phyloP scores from a whole-genome alignment of 176 grass and related monocot species.

The Oryza australiensis region DNA sequence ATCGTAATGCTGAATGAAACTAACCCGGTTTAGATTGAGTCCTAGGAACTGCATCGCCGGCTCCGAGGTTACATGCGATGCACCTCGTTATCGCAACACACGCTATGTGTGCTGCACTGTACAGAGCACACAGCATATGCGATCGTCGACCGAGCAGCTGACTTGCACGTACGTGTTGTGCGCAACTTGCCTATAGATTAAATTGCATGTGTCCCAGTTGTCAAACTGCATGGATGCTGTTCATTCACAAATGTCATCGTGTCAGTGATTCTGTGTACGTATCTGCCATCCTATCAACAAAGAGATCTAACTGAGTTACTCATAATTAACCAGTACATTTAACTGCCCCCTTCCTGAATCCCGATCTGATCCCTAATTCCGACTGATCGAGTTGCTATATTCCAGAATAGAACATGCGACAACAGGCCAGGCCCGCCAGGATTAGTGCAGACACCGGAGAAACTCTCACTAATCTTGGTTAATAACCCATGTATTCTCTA shows the following conservation, averaged over 20 bases:
- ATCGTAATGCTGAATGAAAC: conserved; percentile 12
- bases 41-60: conserved; percentile 39
- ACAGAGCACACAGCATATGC: not conserved
- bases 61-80: conserved; percentile 26
- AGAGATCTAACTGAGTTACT: not conserved
- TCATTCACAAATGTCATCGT: not conserved
- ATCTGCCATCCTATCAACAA: not conserved
- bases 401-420: not conserved
- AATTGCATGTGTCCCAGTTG: not conserved
- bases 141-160: not conserved
- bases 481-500: too few relatives aligned
- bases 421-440: not conserved
- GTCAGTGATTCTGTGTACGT: not conserved
- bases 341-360: not conserved
- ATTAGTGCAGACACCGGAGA: too few relatives aligned
- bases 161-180: not conserved
- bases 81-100: not conserved
- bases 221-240: conserved; percentile 13
- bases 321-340: too few relatives aligned
- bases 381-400: not conserved
- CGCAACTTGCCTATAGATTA: not conserved
- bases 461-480: too few relatives aligned
- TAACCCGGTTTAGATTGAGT: conserved; percentile 23
- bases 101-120: not conserved
- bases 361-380: not conserved